Percentiles rank a stretch among this genome's conserved stretches.
Conservation (phyloP, 768 basidiomycete species). For the Mycena filopes region DNA sequence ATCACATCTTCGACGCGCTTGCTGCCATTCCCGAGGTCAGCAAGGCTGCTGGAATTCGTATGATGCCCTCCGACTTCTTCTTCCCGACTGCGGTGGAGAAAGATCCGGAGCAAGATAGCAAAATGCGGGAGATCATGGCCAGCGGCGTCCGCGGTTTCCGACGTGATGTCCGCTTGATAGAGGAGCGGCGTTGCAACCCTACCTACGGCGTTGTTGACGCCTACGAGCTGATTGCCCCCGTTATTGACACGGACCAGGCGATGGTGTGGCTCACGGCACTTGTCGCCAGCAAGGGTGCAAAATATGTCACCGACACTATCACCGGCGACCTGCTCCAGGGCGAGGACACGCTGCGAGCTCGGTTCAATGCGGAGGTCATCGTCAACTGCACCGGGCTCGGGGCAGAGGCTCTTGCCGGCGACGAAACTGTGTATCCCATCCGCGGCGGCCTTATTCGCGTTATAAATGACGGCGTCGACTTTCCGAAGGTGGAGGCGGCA, state of each 20-base stretch:
- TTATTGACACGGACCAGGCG: constrained; percentile 50
- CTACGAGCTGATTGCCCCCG: constrained; percentile 46
- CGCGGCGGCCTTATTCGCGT: constrained; percentile 50
- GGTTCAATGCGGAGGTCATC: constrained; percentile 44
- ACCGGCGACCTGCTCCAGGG: constrained; percentile 43
- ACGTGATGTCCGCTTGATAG: constrained; percentile 36
- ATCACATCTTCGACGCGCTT: constrained; percentile 44
- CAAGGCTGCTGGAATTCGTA: constrained; percentile 44
- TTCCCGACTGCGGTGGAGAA: constrained; percentile 31
- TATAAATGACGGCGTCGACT: constrained; percentile 47
- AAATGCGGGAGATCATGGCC: constrained; percentile 38
- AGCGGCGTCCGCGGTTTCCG: constrained; percentile 40
- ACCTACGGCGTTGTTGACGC: constrained; percentile 45
- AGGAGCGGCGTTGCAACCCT: constrained; percentile 41
- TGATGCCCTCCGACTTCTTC: constrained; percentile 49
- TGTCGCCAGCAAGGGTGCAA: constrained; percentile 41
- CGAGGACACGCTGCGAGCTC: constrained; percentile 38
- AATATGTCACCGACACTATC: constrained; percentile 42
- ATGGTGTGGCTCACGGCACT: constrained; percentile 47
- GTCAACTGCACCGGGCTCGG: constrained; percentile 51
- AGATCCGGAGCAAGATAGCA: not conserved
- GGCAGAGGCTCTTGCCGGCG: constrained; percentile 44
- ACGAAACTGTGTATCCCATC: constrained; percentile 47
- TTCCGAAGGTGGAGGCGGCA: constrained; percentile 47
- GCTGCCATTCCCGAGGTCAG: constrained; percentile 34